Base-by-base conservation (phyloP, 495 filamentous ascomycete species). In the Staphylotrichum longicolle region DNA sequence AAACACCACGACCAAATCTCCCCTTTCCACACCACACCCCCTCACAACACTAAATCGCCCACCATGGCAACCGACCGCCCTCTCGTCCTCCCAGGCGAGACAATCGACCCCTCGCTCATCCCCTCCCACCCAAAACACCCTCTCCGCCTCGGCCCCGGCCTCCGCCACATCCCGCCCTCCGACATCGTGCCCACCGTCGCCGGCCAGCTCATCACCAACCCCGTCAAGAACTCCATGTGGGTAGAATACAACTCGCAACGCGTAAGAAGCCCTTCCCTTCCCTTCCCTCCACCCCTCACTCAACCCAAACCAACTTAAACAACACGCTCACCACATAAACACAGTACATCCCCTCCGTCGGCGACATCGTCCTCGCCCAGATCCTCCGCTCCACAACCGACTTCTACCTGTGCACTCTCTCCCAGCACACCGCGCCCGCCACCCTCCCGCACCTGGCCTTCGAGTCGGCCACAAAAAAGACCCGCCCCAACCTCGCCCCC, bases 391-490 rank as follows among this genome's bases (percentile, higher is more conserved):
- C 86, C 34, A 83, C 85, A 48, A 68, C 76, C 32, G 94, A 98
- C 66, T 81, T 80, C 65, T 97, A 89, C 79, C 87, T 88, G 60
- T 78, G 79, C 61, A 76, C 70, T 63, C 68, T 80, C 45, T 74
- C 80, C n/a, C 77, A 79, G 27, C 85, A 95, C 70, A 87, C 88
- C 1, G 72, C 91, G 8, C 82, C 85, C 64, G 91, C 90, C 3
- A 76, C 87, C 8, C 84, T 98, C 1, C 90, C 91, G 0, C 89
- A 96, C 66, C 82, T 98, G 7, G 83, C 93, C 30, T 98, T 98
- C 71, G 92, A 96, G 73, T 84, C 85, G 60, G 94, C 91, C 32
- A 93, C 86, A 41, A 95, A 91, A 72, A 98, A 98, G 72, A 95
- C 91, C 4, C 84, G 91, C 8, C 94, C 94, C 4, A 80, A 88